Evolutionary conservation across 208 protist genomes (phyloP).

Genomic region (Crithidia bombi): DNA sequence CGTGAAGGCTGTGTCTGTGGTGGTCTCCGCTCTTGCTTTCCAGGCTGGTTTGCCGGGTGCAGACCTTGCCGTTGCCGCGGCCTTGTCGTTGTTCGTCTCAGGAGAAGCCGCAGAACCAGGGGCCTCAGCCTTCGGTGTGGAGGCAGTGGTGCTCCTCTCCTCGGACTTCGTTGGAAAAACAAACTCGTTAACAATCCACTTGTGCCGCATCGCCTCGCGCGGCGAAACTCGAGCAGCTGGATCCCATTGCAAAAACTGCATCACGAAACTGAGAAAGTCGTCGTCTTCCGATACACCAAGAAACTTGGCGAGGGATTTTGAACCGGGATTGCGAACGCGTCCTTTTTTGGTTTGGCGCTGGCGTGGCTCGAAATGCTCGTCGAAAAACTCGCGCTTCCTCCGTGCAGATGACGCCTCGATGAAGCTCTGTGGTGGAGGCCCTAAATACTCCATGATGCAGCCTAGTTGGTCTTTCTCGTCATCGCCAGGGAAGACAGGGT

Average conservation of each 20-base stretch:
- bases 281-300: slow-evolving; percentile 58
- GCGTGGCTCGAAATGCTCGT: slow-evolving; percentile 44
- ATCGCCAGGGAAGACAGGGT: slow-evolving; percentile 91
- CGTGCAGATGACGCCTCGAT: slow-evolving; percentile 35
- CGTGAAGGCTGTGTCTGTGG: background rate
- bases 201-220: slow-evolving; percentile 74
- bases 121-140: background rate
- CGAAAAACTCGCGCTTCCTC: slow-evolving; percentile 60
- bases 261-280: slow-evolving; percentile 73
- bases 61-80: background rate
- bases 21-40: background rate
- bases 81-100: background rate
- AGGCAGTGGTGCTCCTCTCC: background rate
- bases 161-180: slow-evolving; percentile 31
- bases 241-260: slow-evolving; percentile 73
- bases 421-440: slow-evolving; percentile 71
- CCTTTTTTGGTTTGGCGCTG: slow-evolving; percentile 45
- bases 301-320: slow-evolving; percentile 60
- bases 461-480: slow-evolving; percentile 84
- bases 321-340: slow-evolving; percentile 42
- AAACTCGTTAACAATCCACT: slow-evolving; percentile 71
- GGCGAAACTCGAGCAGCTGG: slow-evolving; percentile 57
- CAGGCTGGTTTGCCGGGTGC: background rate
- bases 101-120: background rate
- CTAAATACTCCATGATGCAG: slow-evolving; percentile 89